A percentile compares a stretch with the other conserved stretches of the same genome.
These are phyloP conservation scores for Erysiphe neolycopersici DNA, from an alignment of 2,329 filamentous ascomycete genomes.

Conservation along the genomic window DNA sequence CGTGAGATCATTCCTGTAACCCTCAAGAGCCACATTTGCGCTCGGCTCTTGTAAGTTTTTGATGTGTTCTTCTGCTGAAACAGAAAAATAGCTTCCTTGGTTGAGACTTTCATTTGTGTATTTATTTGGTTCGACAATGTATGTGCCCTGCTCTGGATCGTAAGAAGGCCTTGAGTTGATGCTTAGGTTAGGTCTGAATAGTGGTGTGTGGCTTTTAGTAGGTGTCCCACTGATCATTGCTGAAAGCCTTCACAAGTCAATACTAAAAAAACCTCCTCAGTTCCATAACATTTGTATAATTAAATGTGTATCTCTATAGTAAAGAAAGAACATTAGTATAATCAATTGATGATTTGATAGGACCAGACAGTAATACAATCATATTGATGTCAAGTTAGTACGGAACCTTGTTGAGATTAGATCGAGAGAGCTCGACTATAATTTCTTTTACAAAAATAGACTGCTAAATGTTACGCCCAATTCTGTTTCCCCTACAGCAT, in stretches of 20 bases:
- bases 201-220: background rate
- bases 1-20: slow-evolving; percentile 28
- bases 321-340: no score
- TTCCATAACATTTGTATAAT: no score
- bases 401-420: no score
- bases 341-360: no score
- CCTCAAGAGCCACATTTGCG: slow-evolving; percentile 26
- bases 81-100: background rate
- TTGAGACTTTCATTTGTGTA: background rate
- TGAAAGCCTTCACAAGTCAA: background rate
- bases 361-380: no score
- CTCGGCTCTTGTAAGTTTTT: slow-evolving; percentile 12
- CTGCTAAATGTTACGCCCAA: no score
- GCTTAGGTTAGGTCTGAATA: background rate
- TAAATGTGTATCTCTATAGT: no score
- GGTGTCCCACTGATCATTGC: background rate
- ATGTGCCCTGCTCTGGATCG: background rate
- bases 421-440: no score
- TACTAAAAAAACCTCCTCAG: no score
- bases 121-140: background rate
- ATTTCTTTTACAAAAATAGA: no score
- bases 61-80: background rate
- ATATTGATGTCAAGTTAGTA: no score
- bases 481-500: no score
- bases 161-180: background rate